Base-by-base conservation (phyloP, 2,329 filamentous ascomycete species). In the Ophiostoma triangulosporum region DNA sequence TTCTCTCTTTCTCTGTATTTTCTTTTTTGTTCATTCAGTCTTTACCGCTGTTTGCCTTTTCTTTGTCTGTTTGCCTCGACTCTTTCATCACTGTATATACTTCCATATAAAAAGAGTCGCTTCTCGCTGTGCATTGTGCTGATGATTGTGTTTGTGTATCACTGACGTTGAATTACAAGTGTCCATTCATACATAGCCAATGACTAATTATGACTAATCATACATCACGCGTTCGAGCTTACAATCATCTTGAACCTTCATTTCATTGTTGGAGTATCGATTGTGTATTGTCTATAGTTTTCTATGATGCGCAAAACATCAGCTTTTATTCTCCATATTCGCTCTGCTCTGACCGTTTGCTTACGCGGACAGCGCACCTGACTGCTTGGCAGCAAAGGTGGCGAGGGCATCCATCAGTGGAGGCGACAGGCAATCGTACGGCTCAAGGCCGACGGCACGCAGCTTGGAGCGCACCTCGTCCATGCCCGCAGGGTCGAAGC, bases 381-480 rank as follows among this genome's bases (percentile, higher is more conserved):
- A 56, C 66, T 71, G 76, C 68, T 78, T 68, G 0, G 70, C 79
- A 0, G 74, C 76, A 62, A 69, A 80, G 1, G 76, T 73, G 8
- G 77, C 73, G 53, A 81, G 70, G 27, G 70, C 66, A 61, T 85
- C 81, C 82, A 84, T 84, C 61, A 86, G 65, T 3, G 70, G 57
- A 17, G 81, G 81, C 5, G 73, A 78, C 46, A 86, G 68, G 17
- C 72, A 72, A 64, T 86, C 81, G 63, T 84, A 86, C 2, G 75
- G 70, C 68, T 81, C 70, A 50, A 86, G 66, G 0, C 81, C 81
- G 17, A 76, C 59, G 1, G 63, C 61, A 56, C 71, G 73, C 55
- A 85, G 71, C 64, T 71, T 74, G 2, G 56, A 59, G 40, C 81
- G 70, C 3, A 85, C 75, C 17, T 70, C 73, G 49, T 71, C 73